Evolutionary conservation across 257 asterid species (phyloP), one percentile per base, ranked within the genome.

Genomic region (Solanum piurae): DNA sequence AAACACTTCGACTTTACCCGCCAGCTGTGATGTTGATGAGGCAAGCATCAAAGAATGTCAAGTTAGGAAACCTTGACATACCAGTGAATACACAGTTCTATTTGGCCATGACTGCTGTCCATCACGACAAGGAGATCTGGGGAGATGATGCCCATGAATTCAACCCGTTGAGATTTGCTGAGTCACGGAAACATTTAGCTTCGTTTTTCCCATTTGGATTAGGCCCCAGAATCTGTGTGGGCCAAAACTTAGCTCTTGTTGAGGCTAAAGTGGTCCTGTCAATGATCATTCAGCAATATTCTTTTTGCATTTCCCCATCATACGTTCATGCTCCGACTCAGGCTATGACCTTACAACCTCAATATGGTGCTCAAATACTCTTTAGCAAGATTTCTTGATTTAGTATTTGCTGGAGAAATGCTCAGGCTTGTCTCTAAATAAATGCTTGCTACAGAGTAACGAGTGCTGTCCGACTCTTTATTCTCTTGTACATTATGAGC

Each of bases 91-190:
- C 92, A 62, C 86, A 91, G 33, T 87, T 91, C 86, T 62, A 60
- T 75, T 20, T 91, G 77, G 76, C 91, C 9, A 14, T 89, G 25
- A n/a, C 86, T 71, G 89, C 90, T 55, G 89, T 91, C 10, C 93
- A 91, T 34, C 92, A 88, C 29, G 91, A 91, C 75, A 62, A 34
- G 4, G 88, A 83, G 5, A 58, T 90, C 36, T 91, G 93, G 92
- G 92, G 93, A 83, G 90, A 79, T 9, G 92, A 90, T 88, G 91
- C 90, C 42, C 79, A 88, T 42, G 93, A 88, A 37, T 92, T 92
- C 90, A 92, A 92, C 37, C 93, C 92, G 0, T 34, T 14, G 49
- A 86, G 92, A 83, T 92, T 92, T 86, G 31, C 88, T 0, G 87
- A 85, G 64, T 58, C 90, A 5, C 84, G 88, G 2, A 89, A 91